Evolutionary conservation across 148 eudicot genomes (phyloP).

Genomic region (Hydrangea macrophylla): DNA sequence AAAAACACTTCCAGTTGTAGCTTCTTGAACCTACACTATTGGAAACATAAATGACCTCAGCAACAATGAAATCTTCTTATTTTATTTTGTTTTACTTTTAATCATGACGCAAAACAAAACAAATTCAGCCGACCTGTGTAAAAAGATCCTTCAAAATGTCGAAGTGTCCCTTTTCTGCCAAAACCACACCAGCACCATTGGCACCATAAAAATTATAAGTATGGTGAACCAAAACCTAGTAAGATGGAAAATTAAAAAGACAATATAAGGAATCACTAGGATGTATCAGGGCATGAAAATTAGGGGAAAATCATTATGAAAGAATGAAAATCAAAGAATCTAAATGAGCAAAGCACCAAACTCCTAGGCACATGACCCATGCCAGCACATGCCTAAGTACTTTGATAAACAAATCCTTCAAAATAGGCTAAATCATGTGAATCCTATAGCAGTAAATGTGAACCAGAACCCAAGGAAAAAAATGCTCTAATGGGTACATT

Average conservation of each 20-base stretch:
- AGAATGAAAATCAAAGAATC: background rate
- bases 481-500: no score
- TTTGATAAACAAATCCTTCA: no score
- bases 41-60: background rate
- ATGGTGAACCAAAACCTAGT: constrained; percentile 71
- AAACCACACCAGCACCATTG: constrained; percentile 88
- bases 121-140: constrained; percentile 53
- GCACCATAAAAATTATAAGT: constrained; percentile 85
- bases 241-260: constrained; percentile 7
- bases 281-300: background rate
- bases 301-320: background rate
- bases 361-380: no score
- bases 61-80: constrained; percentile 9
- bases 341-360: constrained; percentile 11
- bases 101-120: constrained; percentile 4
- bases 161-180: constrained; percentile 95
- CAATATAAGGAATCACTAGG: constrained; percentile 1
- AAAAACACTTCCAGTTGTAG: constrained; percentile 78
- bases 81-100: no score
- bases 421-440: no score
- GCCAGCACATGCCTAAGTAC: no score
- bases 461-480: no score
- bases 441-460: no score
- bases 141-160: constrained; percentile 86
- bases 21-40: constrained; percentile 81